These are phyloP conservation scores for Logfia minima DNA, from an alignment of 129 eudicot genomes.

Conservation along the genomic window DNA sequence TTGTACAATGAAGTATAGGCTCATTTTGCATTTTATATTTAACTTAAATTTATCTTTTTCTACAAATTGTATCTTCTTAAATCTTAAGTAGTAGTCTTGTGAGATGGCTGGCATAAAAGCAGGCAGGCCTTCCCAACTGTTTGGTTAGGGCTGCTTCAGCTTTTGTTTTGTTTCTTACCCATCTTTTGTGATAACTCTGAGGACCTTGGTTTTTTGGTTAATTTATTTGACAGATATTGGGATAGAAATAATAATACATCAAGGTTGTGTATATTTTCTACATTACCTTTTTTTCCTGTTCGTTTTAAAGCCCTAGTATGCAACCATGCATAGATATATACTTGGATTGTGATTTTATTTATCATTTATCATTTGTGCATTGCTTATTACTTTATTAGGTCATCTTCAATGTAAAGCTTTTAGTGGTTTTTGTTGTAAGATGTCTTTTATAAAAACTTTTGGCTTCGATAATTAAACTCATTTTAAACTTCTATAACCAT, in stretches of 20 bases:
- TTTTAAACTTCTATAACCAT: too few relatives aligned
- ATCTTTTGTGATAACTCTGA: slow-evolving; percentile 26
- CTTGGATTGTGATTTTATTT: too few relatives aligned
- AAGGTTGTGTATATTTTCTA: slow-evolving; percentile 11
- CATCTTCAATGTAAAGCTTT: too few relatives aligned
- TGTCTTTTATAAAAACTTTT: too few relatives aligned
- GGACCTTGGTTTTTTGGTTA: slow-evolving; percentile 10
- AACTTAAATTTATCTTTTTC: slow-evolving; percentile 1
- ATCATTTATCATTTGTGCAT: too few relatives aligned
- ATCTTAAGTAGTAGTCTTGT: slow-evolving; percentile 12
- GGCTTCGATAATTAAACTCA: too few relatives aligned
- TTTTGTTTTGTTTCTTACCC: slow-evolving; percentile 50
- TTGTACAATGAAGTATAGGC: slow-evolving; percentile 54
- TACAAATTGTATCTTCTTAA: slow-evolving; percentile 25
- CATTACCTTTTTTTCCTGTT: too few relatives aligned
- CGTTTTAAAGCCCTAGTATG: too few relatives aligned
- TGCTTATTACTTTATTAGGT: too few relatives aligned
- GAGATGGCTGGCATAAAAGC: slow-evolving; percentile 61
- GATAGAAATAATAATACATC: slow-evolving; percentile 16
- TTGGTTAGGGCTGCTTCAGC: slow-evolving; percentile 36
- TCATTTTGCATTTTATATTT: background rate
- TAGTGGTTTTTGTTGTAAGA: too few relatives aligned
- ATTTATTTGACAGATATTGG: slow-evolving; percentile 18
- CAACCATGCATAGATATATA: too few relatives aligned
- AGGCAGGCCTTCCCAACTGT: slow-evolving; percentile 17